phyloP scores from a whole-genome alignment of 768 basidiomycete species.

The Lactifluus rugatus region DNA sequence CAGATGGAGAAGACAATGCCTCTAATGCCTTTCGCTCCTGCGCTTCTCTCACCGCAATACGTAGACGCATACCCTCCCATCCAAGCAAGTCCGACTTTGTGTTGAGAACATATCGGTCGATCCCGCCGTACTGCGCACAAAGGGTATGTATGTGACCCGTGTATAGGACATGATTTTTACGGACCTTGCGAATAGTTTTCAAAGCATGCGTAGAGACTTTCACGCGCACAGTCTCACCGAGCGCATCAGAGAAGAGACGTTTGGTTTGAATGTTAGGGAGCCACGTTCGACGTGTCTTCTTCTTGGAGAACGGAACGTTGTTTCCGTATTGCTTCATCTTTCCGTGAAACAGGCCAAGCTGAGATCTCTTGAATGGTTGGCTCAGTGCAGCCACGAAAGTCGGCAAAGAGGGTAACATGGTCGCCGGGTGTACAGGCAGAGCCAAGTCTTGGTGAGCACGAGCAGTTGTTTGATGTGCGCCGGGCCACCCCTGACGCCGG shows the following conservation, averaged over 20 bases:
- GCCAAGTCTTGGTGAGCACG: no score
- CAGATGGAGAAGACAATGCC: constrained; percentile 2
- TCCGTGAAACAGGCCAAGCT: constrained; percentile 77
- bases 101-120: constrained; percentile 36
- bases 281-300: constrained; percentile 84
- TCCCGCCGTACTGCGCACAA: constrained; percentile 23
- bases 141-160: neutral
- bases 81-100: constrained; percentile 32
- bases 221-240: constrained; percentile 48
- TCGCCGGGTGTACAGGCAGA: neutral
- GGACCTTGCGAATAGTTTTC: constrained; percentile 76
- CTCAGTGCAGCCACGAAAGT: constrained; percentile 31
- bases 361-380: constrained; percentile 70
- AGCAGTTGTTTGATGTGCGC: no score
- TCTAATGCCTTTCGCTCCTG: constrained; percentile 10
- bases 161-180: constrained; percentile 4
- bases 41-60: constrained; percentile 29
- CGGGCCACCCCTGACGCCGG: neutral
- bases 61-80: constrained; percentile 35
- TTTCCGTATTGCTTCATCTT: constrained; percentile 74
- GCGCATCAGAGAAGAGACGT: constrained; percentile 54
- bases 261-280: constrained; percentile 80
- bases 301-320: constrained; percentile 81
- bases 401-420: constrained; percentile 30
- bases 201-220: constrained; percentile 71